Base-by-base conservation (phyloP, 306 rosid species). In the Mimosa pudica region DNA sequence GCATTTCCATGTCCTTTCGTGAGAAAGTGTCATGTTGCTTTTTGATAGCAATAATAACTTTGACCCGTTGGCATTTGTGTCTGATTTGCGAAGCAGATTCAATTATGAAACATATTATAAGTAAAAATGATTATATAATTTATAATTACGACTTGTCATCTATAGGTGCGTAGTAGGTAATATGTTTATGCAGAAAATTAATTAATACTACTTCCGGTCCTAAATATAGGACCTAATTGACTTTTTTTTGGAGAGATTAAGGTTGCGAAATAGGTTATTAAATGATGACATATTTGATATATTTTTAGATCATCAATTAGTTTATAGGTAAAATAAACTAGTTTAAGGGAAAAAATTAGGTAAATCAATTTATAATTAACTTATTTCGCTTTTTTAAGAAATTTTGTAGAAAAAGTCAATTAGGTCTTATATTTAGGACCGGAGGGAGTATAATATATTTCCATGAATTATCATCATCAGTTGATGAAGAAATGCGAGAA, bases 21-120 rank as follows among this genome's bases (percentile, higher is more conserved):
- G 76, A 69, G 36, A 82, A 76, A 82, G 70, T 42, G 9, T 71
- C 20, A 2, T 9, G 51, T 61, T 58, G 57, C 81, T 60, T 81
- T 81, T 75, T 12, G 45, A 10, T 52, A 10, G 78, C 64, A 75
- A 69, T 32, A 14, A 7, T 35, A 69, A 70, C 69, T 75, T 58
- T 76, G 77, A 77, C 85, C 33, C 41, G 30, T 10, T 70, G 3
- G 24, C 52, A 48, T 11, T 48, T 42, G 32, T 24, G 69, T 58
- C 18, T 9, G n/a, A 18, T 46, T 45, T 9, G 38, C 9, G 74
- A 20, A 46, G 10, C 41, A 4, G 33, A 46, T 20, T 60, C 20
- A 65, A 65, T 65, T 65, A 36, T 65, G 24, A 35, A 35, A 67
- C 11, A 41, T 38, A 38, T 65, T 36, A 16, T 6, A 17, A 16